A percentile compares a stretch with the other conserved stretches of the same genome.
Conservation (phyloP, 176 grass and related monocot genomes). For the Typha latifolia region DNA sequence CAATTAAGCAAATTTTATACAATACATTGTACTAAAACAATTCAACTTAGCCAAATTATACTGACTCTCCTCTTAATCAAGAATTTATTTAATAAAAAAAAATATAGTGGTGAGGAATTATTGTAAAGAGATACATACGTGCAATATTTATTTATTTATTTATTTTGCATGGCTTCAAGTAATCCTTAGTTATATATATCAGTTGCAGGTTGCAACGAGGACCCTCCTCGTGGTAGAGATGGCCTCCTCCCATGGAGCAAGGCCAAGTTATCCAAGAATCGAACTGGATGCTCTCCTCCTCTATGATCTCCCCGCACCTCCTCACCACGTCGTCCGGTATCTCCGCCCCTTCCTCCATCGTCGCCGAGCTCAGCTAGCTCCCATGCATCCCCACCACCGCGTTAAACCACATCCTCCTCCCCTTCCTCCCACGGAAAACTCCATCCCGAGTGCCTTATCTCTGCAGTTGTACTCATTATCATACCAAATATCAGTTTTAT, state of each 20-base stretch:
- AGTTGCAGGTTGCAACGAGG: constrained; percentile 73
- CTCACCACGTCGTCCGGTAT: constrained; percentile 39
- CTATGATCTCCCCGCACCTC: constrained; percentile 63
- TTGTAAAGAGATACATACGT: no score
- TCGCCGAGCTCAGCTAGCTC: constrained; percentile 44
- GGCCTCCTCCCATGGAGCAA: constrained; percentile 46
- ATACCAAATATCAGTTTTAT: background rate
- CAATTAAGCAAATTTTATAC: no score
- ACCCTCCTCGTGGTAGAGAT: constrained; percentile 41
- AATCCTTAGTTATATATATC: background rate
- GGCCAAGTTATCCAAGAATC: constrained; percentile 50
- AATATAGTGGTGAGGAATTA: no score
- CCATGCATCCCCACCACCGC: constrained; percentile 60
- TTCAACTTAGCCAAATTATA: no score
- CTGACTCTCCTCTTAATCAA: no score
- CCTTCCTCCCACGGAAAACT: constrained; percentile 37
- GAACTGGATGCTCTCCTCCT: constrained; percentile 78
- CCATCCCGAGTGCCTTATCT: constrained; percentile 41
- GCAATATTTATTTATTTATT: no score
- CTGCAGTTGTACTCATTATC: background rate
- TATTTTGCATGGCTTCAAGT: no score
- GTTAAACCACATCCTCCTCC: constrained; percentile 57
- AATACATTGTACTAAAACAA: no score
- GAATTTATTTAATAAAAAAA: no score
- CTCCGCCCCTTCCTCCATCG: constrained; percentile 36